Base-by-base conservation (phyloP, 352 stramenopile species). In the Pythium aristosporum region DNA sequence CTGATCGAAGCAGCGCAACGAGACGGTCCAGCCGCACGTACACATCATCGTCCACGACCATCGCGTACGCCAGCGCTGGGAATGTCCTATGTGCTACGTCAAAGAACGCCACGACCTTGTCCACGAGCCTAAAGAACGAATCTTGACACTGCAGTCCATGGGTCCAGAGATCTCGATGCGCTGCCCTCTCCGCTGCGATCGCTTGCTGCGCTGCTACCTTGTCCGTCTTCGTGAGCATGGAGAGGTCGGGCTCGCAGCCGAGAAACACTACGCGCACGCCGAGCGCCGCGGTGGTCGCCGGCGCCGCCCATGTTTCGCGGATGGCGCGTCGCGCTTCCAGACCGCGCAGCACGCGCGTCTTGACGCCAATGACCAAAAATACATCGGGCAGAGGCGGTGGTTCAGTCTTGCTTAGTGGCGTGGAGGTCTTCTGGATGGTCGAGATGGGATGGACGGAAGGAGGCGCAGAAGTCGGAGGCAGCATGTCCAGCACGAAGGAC, bases 1-100 rank as follows among this genome's bases (percentile, higher is more conserved):
- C 34, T 10, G 41, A 42, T 12, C 37, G 37, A 37, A 71, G 21
- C 18, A 67, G 46, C 11, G 30, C 16, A 8, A 61, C 53, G 5
- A 71, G 57, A 2, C 42, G 43, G 30, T 62, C 44, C 43, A 54
- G 18, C 20, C 55, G 55, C 12, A 62, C n/a, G 30, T 47, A 62
- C 5, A 87, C 54, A 37, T 91, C 82, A 42, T 92, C 82, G 42
- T 91, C 83, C n/a, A 62, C 54, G 21, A 91, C 63, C 71, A 90
- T 79, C 0, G 48, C 57, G 39, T 44, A 69, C 41, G 51, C 30
- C 41, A 39, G 32, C 13, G 49, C 56, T 20, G 12, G 46, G 16
- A 49, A 57, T 9, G 23, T 32, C 5, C 2, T 34, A 0, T 34
- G n/a, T 3, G 54, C 53, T 12, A 23, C 30, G 4, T 48, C 28